These are phyloP conservation scores for Erodium maritimum DNA, from an alignment of 345 rosid species.

Conservation along the genomic window DNA sequence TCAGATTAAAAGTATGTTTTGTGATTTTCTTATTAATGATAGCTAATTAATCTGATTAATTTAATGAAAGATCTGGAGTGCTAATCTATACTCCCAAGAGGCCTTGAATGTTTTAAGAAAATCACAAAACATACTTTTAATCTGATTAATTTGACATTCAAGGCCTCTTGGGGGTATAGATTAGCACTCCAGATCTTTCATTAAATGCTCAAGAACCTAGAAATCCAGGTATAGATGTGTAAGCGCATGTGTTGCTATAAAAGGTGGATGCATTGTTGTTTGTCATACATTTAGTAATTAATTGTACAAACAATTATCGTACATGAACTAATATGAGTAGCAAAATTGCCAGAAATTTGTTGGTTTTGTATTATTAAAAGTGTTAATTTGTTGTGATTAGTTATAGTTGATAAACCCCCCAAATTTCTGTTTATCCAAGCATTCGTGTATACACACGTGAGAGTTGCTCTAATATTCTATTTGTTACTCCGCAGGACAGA, in stretches of 20 bases:
- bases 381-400: neutral
- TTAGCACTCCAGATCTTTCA: neutral
- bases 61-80: neutral
- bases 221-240: neutral
- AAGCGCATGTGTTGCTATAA: neutral
- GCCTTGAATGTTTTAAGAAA: neutral
- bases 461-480: conserved; percentile 10
- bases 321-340: too few relatives aligned
- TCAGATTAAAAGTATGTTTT: too few relatives aligned
- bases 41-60: neutral
- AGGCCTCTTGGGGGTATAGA: neutral
- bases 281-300: neutral
- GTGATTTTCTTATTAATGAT: neutral
- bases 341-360: too few relatives aligned
- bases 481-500: conserved; percentile 72
- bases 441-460: too few relatives aligned
- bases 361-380: too few relatives aligned
- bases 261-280: neutral
- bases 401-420: neutral
- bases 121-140: too few relatives aligned
- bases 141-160: neutral
- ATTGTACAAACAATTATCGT: too few relatives aligned
- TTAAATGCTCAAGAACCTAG: neutral
- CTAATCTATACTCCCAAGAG: neutral
- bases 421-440: neutral